These are phyloP conservation scores for Lepidium didymum DNA, from an alignment of 345 rosid genomes.

Conservation along the genomic window DNA sequence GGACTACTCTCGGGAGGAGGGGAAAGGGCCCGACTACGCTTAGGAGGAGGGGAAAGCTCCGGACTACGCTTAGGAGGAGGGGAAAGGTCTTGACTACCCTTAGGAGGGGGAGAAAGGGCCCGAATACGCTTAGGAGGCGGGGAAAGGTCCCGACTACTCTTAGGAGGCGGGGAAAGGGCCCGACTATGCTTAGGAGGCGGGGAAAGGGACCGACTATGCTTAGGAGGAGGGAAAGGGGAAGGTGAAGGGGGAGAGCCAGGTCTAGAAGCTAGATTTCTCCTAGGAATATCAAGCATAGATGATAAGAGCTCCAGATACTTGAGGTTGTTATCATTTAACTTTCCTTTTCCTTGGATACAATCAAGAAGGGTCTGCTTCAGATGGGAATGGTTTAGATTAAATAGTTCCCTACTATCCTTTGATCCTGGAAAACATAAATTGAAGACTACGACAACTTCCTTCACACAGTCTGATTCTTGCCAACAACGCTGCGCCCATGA, in stretches of 20 bases:
- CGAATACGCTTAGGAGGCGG: neutral
- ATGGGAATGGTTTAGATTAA: slow-evolving; percentile 35
- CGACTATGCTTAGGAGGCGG: neutral
- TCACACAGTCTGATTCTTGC: slow-evolving; percentile 46
- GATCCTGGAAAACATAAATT: slow-evolving; percentile 38
- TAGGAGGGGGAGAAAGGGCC: no score
- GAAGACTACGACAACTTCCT: slow-evolving; percentile 42
- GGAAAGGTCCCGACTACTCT: neutral
- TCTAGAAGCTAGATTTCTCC: slow-evolving; percentile 33
- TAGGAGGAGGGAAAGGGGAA: slow-evolving; percentile 30
- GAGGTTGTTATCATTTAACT: slow-evolving; percentile 32
- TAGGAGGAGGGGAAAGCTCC: slow-evolving; percentile 29
- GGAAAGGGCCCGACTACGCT: neutral
- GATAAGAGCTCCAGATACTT: slow-evolving; percentile 28
- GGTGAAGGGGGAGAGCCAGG: slow-evolving; percentile 29
- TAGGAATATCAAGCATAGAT: slow-evolving; percentile 26
- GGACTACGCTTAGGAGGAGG: neutral
- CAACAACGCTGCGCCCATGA: slow-evolving; percentile 51
- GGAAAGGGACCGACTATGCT: neutral
- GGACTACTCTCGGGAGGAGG: neutral
- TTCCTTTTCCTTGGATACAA: slow-evolving; percentile 47
- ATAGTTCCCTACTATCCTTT: slow-evolving; percentile 37
- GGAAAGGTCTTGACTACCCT: slow-evolving; percentile 11
- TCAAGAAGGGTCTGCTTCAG: slow-evolving; percentile 42
- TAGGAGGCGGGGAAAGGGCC: neutral